Base-by-base conservation (phyloP, 1,284 basidiomycete species). In the Puccinia horiana region DNA sequence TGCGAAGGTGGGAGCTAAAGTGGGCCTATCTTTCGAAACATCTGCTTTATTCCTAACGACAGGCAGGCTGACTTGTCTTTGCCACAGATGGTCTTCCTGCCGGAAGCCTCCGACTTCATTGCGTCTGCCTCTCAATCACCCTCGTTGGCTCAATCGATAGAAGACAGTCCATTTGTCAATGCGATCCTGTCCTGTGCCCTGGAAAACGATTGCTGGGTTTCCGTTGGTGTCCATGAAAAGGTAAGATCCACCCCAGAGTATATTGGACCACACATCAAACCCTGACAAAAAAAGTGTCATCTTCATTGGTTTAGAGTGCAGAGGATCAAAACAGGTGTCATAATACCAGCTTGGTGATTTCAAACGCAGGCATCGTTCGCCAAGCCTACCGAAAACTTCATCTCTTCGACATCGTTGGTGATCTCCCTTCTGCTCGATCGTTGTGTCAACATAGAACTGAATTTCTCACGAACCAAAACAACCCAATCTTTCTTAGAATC, bases 321-420 rank as follows among this genome's bases (percentile, higher is more conserved):
- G 84, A 84, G 54, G 76, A 82, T n/a, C 83, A 83, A 26, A 32
- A 83, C 40, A 81, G 85, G 11, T 86, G 86, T 83, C 87, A 83
- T 83, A 87, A 87, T 63, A 86, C 86, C 0, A 85, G 86, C 77
- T 82, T 87, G 11, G 83, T 87, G 16, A 85, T 87, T 47, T 84
- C 86, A 49, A 52, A 82, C 4, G 3, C 79, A 9, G 86, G 86
- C 20, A 76, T 83, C 6, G 82, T 86, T 12, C 61, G 84, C 23
- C 85, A 84, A 29, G 23, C 74, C 40, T 87, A 87, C 58, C 81
- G 86, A 4, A 87, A 87, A 83, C 72, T 83, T 42, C 47, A 83
- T 76, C 20, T 63, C 14, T 78, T 69, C 47, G 76, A 78, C 37
- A 54, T 78, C 11, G 76, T 78, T 16, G 69, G 76, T 78, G 16